phyloP scores from a whole-genome alignment of 306 rosid species.

The Vicia villosa region DNA sequence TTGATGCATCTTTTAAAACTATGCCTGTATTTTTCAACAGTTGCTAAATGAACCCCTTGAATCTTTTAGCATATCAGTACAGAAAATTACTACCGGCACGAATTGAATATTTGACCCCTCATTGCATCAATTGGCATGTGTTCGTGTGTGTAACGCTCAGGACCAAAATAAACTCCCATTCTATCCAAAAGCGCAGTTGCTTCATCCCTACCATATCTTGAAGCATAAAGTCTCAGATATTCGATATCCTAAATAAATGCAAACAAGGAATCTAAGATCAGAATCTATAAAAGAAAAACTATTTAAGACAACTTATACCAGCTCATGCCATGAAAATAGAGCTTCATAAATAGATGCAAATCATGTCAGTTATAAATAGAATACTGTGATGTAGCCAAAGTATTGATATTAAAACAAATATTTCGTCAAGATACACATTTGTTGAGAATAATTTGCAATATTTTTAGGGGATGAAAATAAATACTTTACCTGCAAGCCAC shows the following conservation, averaged over 20 bases:
- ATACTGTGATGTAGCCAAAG: background rate
- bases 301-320: background rate
- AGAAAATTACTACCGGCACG: conserved; percentile 59
- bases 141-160: conserved; percentile 89
- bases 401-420: conserved; percentile 15
- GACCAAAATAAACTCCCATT: conserved; percentile 81
- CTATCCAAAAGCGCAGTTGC: conserved; percentile 77
- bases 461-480: background rate
- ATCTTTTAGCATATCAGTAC: background rate
- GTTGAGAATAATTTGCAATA: conserved; percentile 26
- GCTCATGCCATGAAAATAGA: conserved; percentile 20
- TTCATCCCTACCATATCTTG: conserved; percentile 82
- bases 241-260: conserved; percentile 69
- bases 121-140: conserved; percentile 87
- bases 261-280: conserved; percentile 34
- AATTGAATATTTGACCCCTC: conserved; percentile 87
- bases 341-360: background rate
- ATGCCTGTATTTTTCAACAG: conserved; percentile 21
- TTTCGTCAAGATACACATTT: conserved; percentile 10
- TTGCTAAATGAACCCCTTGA: conserved; percentile 17
- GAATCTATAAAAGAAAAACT: conserved; percentile 34
- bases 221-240: conserved; percentile 80
- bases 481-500: conserved; percentile 87
- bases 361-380: conserved; percentile 4
- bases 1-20: conserved; percentile 25